Base-by-base conservation (phyloP, 2,329 filamentous ascomycete species). In the Diplodia sapinea region DNA sequence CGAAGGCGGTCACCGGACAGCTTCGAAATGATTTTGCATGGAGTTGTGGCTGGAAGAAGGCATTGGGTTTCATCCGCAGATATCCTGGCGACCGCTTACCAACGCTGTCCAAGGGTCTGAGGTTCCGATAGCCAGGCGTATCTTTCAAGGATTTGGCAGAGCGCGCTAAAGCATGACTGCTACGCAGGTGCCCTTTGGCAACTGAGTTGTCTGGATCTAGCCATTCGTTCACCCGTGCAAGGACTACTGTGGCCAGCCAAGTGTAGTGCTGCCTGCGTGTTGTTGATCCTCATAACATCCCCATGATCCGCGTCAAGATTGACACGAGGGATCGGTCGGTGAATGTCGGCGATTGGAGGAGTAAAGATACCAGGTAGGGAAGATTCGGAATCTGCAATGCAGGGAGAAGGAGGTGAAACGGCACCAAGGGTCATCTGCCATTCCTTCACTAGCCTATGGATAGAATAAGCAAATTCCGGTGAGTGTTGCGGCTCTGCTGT, bases 401-500 rank as follows among this genome's bases (percentile, higher is more conserved):
- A 51, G 43, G n/a, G 33, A 36, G 6, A n/a, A 38, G 43, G 43
- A 36, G 29, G 47, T 52, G 59, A 63, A 63, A 63, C 59, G 59
- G 11, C 29, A 38, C 5, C 12, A 4, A n/a, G 6, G 59, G 20
- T 51, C 47, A 51, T 63, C 43, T 63, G 59, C 29, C 9, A 31
- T 38, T 61, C 40, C 57, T 49, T 62, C 43, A 17, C 26, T 9
- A 13, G 9, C 43, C n/a, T n/a, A 26, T 36, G 43, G 50, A 38
- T 33, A 49, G n/a, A 15, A n/a, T 51, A 63, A 51, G 59, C 59
- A 31, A 38, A 23, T 50, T 47, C 59, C 59, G 59, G 59, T 63
- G 26, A 63, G 29, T 12, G 23, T 9, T 63, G 59, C 36, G 59
- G 59, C 59, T 63, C 59, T 63, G 59, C 57, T n/a, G 43, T 26